Conservation (phyloP, 306 rosid genomes). For the Acacia confusa region DNA sequence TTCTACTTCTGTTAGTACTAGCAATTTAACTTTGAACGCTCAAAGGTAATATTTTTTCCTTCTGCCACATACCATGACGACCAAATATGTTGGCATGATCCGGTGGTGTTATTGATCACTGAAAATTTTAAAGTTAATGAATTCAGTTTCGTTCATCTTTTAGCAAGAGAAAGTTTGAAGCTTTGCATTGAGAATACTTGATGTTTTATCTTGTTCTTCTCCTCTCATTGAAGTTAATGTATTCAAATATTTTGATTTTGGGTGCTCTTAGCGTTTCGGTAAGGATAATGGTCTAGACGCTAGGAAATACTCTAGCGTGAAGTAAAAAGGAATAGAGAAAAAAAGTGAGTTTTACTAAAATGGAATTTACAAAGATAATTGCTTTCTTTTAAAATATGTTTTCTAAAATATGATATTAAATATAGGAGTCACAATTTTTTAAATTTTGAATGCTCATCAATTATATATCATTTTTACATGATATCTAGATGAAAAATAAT, state of each 20-base stretch:
- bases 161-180: not conserved
- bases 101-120: conserved; percentile 2
- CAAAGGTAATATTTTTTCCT: not conserved
- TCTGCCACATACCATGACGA: not conserved
- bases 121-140: not conserved
- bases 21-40: not conserved
- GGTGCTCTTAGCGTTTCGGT: too few species aligned
- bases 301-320: too few species aligned
- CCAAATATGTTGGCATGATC: not conserved
- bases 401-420: too few species aligned
- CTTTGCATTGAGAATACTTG: not conserved
- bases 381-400: not conserved
- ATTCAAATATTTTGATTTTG: not conserved
- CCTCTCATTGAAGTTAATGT: not conserved
- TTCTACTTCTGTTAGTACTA: not conserved
- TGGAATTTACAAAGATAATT: too few species aligned
- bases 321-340: not conserved
- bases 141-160: not conserved
- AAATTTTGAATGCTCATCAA: not conserved
- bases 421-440: too few species aligned
- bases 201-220: not conserved
- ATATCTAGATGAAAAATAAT: too few species aligned
- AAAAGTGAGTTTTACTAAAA: too few species aligned
- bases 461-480: too few species aligned
- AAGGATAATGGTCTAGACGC: too few species aligned